Percentiles rank a stretch among this genome's conserved stretches.
phyloP scores from a whole-genome alignment of 2,329 filamentous ascomycete species.

The Sphaerulina populicola region DNA sequence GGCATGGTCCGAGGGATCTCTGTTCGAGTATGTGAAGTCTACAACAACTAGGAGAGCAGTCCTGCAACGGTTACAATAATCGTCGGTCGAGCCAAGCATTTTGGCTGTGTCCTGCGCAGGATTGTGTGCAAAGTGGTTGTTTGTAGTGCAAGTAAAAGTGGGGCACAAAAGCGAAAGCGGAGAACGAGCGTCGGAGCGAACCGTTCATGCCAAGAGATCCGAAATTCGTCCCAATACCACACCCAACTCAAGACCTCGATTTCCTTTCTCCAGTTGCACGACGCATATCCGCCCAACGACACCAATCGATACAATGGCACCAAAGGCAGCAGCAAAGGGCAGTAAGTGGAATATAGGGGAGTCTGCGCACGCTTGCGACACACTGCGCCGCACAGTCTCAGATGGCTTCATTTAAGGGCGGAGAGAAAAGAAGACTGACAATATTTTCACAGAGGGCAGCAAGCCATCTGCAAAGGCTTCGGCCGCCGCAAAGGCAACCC shows the following conservation, averaged over 20 bases:
- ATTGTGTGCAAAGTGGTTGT: neutral
- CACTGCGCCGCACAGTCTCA: neutral
- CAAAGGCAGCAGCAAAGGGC: constrained; percentile 24
- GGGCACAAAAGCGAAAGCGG: neutral
- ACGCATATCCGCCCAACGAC: constrained; percentile 13
- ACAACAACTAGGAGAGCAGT: neutral
- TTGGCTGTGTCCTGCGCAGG: no score
- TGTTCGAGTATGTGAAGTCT: neutral
- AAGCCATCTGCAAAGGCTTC: constrained; percentile 72
- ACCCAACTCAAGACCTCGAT: neutral
- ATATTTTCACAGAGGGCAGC: constrained; percentile 36
- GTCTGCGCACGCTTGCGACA: neutral
- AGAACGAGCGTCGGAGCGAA: neutral
- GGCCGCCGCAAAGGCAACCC: constrained; percentile 88
- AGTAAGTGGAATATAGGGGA: constrained; percentile 12
- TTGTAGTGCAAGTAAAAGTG: neutral
- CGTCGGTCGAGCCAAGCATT: neutral
- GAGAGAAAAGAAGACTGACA: constrained; percentile 24
- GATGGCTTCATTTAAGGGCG: neutral
- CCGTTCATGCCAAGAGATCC: neutral
- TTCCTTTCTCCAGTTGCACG: constrained; percentile 18
- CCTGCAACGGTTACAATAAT: neutral
- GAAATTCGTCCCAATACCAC: neutral
- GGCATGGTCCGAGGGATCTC: neutral
- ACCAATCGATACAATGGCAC: constrained; percentile 27